phyloP scores from a whole-genome alignment of 2,329 filamentous ascomycete species.

The Aspergillus sp. region DNA sequence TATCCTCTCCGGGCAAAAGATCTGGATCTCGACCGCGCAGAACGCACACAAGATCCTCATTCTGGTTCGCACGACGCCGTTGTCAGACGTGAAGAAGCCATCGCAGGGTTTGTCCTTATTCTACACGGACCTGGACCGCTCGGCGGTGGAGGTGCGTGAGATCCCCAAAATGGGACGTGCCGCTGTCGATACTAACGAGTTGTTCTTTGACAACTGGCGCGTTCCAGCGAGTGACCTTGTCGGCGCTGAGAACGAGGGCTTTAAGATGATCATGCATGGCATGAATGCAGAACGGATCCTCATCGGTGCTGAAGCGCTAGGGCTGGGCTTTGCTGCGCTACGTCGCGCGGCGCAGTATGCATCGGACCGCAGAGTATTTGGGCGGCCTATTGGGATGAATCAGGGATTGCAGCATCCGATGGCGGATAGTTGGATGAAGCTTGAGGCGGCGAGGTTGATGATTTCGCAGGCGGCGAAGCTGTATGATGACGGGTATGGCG shows the following conservation, averaged over 20 bases:
- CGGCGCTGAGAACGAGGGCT: constrained; percentile 45
- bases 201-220: constrained; percentile 47
- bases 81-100: constrained; percentile 43
- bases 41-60: constrained; percentile 46
- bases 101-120: constrained; percentile 47
- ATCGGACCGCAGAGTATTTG: constrained; percentile 51
- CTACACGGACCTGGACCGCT: constrained; percentile 44
- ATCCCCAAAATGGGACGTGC: constrained; percentile 49
- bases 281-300: constrained; percentile 42
- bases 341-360: constrained; percentile 49
- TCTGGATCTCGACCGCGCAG: constrained; percentile 49
- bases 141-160: constrained; percentile 41
- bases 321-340: constrained; percentile 47
- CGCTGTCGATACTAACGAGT: constrained; percentile 45
- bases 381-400: constrained; percentile 55
- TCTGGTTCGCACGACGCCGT: constrained; percentile 42
- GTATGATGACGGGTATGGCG: constrained; percentile 53
- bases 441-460: constrained; percentile 58
- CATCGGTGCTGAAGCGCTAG: constrained; percentile 43
- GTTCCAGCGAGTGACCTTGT: constrained; percentile 42
- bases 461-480: constrained; percentile 58
- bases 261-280: constrained; percentile 45
- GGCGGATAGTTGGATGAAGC: constrained; percentile 56
- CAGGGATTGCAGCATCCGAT: constrained; percentile 58
- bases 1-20: constrained; percentile 41